Evolutionary conservation across 2,329 filamentous ascomycete species (phyloP).

Genomic region (Aspergillus tamarii): DNA sequence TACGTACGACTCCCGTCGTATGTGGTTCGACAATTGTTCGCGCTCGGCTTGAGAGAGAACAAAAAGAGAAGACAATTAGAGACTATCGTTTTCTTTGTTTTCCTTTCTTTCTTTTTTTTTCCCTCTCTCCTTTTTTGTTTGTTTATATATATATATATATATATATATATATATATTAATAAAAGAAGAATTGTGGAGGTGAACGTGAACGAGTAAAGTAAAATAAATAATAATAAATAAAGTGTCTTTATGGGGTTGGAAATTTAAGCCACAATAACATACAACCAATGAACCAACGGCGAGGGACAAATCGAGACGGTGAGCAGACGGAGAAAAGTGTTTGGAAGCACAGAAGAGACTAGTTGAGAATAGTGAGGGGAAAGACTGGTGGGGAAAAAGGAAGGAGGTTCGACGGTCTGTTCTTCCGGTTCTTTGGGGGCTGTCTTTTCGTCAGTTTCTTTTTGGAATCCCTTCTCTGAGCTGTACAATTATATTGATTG

Average conservation of each 20-base stretch:
- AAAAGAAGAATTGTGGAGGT: background rate
- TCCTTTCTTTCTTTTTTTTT: background rate
- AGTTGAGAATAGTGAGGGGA: constrained; percentile 5
- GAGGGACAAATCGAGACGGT: background rate
- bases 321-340: constrained; percentile 4
- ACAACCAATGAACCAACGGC: constrained; percentile 4
- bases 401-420: background rate
- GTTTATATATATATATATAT: background rate
- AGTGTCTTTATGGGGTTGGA: background rate
- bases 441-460: background rate
- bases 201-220: background rate
- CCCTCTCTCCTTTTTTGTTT: background rate
- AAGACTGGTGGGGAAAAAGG: background rate
- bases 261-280: background rate
- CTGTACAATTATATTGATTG: background rate
- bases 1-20: background rate
- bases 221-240: background rate
- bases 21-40: background rate
- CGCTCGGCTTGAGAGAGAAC: background rate
- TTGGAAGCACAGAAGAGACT: constrained; percentile 3
- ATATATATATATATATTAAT: background rate
- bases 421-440: background rate
- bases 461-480: background rate
- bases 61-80: background rate
- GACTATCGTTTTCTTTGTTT: background rate